Percentiles rank a stretch among this genome's conserved stretches.
Evolutionary conservation across 2,329 filamentous ascomycete species (phyloP).

Genomic region (Penicillium sp.): DNA sequence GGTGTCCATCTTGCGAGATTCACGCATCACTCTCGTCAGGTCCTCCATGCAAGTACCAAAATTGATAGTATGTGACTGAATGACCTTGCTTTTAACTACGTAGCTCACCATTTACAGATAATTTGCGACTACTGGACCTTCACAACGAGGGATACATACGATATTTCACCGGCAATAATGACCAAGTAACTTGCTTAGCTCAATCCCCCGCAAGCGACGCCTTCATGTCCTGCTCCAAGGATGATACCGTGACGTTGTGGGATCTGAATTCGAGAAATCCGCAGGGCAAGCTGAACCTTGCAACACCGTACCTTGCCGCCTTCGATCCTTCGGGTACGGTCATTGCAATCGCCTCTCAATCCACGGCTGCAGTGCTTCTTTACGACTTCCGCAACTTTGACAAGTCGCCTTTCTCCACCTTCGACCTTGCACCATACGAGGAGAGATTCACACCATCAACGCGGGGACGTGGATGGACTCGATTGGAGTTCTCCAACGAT

Average conservation of each 20-base stretch:
- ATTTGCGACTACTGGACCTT: constrained; percentile 78
- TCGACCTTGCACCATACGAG: constrained; percentile 66
- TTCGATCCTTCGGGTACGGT: constrained; percentile 91
- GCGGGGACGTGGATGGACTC: constrained; percentile 67
- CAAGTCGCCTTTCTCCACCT: constrained; percentile 81
- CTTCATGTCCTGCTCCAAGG: constrained; percentile 87
- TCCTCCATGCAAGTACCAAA: constrained; percentile 95
- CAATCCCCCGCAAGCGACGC: constrained; percentile 84
- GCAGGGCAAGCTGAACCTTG: constrained; percentile 75
- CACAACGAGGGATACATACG: constrained; percentile 96
- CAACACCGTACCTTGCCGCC: constrained; percentile 76
- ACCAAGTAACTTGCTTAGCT: constrained; percentile 75
- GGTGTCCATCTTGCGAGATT: constrained; percentile 92
- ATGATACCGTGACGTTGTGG: constrained; percentile 91
- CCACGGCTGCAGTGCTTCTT: constrained; percentile 74
- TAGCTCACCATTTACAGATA: constrained; percentile 44
- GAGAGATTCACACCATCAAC: constrained; percentile 54
- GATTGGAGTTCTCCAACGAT: constrained; percentile 93
- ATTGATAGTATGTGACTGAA: constrained; percentile 65
- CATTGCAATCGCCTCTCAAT: constrained; percentile 83
- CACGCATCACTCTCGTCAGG: constrained; percentile 84
- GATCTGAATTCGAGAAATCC: constrained; percentile 76
- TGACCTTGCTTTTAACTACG: background rate
- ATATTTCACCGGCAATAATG: constrained; percentile 90
- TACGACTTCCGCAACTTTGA: constrained; percentile 95